A percentile compares a stretch with the other conserved stretches of the same genome.
These are phyloP conservation scores for Sporothrix variecibatus DNA, from an alignment of 2,329 filamentous ascomycete species.

Conservation along the genomic window DNA sequence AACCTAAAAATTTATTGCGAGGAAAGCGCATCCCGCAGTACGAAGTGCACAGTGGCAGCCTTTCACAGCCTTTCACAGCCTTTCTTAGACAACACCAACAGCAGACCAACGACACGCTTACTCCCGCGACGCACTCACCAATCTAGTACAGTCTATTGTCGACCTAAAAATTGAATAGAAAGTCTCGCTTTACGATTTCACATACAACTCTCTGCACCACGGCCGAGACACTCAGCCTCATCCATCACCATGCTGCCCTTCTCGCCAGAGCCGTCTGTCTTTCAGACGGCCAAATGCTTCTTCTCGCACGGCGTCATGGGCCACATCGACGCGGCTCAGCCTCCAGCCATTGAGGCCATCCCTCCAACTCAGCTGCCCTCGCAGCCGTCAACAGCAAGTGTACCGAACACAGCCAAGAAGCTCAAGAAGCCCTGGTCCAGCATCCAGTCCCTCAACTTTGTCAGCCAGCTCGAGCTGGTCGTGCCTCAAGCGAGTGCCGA, in stretches of 20 bases:
- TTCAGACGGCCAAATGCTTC: constrained; percentile 68
- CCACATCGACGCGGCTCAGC: constrained; percentile 70
- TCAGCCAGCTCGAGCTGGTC: constrained; percentile 65
- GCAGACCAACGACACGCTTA: neutral
- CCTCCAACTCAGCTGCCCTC: neutral
- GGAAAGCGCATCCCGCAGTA: constrained; percentile 1
- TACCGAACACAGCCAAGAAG: neutral
- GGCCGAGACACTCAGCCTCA: neutral
- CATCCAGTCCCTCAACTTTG: constrained; percentile 64
- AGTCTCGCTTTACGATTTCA: neutral
- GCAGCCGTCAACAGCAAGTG: neutral
- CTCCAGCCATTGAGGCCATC: constrained; percentile 53
- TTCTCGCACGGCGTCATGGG: constrained; percentile 69
- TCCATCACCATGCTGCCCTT: constrained; percentile 48
- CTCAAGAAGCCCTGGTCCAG: constrained; percentile 74
- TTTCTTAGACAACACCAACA: neutral
- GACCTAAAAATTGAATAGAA: neutral
- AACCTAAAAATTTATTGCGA: constrained; percentile 18
- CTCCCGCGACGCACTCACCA: neutral
- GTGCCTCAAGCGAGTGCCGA: constrained; percentile 65
- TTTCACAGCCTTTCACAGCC: neutral
- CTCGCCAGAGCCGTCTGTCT: constrained; percentile 46
- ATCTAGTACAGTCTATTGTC: neutral
- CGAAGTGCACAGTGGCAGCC: neutral
- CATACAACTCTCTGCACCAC: neutral